Base-by-base conservation (phyloP, 2,329 filamentous ascomycete species). In the Dactylella cylindrospora region DNA sequence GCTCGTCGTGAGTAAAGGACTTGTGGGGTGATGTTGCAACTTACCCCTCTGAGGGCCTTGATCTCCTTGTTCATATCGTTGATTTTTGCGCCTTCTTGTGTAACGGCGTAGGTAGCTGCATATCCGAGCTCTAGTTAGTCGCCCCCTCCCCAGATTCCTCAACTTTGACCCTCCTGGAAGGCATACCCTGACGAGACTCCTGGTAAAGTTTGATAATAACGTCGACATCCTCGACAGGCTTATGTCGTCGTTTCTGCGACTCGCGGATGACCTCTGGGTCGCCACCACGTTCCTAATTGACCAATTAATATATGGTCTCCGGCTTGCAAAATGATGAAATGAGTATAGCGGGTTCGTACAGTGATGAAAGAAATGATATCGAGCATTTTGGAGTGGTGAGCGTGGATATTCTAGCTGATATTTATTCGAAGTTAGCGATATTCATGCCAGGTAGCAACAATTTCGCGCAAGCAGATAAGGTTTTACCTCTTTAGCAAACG, bases 251-350 rank as follows among this genome's bases (percentile, higher is more conserved):
- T 68, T 86, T 82, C 76, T 98, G 93, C 66, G 86, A 93, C 74
- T 96, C 89, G 73, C 87, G 86, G 74, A 98, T 93, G 76, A 84
- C 85, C 72, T 95, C 86, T 12, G 90, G 88, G 76, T 97, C 83
- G 69, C 93, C 93, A 67, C 91, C 93, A 69, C 90, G 86, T 74
- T 96, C 89, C 72, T 81, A 71, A 69, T 20, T 13, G 17, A 13
- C n/a, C n/a, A 15, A 39, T 50, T 31, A 50, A 17, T 19, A 17
- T 19, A 29, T 28, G 10, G n/a, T 25, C 10, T 20, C 9, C 5
- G n/a, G n/a, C n/a, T 78, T 77, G 71, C 78, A 79, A 70, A 78
- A 77, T 76, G 57, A 76, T 72, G 70, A 75, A 43, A 6, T n/a
- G 19, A 15, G 35, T 28, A 13, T 22, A 6, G 19, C 8, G 5